A percentile compares a stretch with the other conserved stretches of the same genome.
Conservation (phyloP, 73 alveolate species). For the Stentor coeruleus region DNA sequence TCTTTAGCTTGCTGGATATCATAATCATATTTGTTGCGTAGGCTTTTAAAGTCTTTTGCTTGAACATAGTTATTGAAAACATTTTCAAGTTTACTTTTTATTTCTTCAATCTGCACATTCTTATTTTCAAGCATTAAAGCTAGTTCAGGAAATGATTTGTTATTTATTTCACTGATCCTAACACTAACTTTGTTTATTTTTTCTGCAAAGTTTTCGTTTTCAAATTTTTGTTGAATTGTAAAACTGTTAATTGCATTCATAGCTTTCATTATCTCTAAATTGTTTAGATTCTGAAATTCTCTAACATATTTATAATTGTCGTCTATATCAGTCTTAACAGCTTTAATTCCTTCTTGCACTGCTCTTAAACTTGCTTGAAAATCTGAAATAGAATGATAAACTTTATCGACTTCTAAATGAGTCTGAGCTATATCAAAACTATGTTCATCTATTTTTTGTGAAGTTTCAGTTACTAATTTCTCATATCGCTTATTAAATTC, state of each 20-base stretch:
- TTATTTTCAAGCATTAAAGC: not conserved
- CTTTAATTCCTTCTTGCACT: not conserved
- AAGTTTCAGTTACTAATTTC: not conserved
- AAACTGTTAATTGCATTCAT: not conserved
- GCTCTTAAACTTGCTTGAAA: not conserved
- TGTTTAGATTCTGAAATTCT: not conserved
- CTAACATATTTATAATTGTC: not conserved
- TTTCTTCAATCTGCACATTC: not conserved
- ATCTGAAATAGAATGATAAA: not conserved
- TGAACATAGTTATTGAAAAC: not conserved
- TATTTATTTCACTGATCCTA: not conserved
- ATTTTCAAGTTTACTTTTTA: not conserved
- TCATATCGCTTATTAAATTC: not conserved
- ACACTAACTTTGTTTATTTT: not conserved
- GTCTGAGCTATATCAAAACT: not conserved
- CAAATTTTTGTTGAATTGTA: not conserved
- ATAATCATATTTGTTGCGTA: not conserved
- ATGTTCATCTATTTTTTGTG: not conserved
- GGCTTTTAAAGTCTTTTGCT: not conserved
- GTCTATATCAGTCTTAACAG: not conserved
- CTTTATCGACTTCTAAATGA: not conserved
- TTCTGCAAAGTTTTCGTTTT: not conserved
- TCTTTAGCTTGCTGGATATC: not conserved
- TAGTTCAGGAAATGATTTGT: not conserved
- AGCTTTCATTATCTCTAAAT: not conserved